A percentile compares a stretch with the other conserved stretches of the same genome.
Conservation (phyloP, 1,139 yeast species). For the Blastobotrys raffinosifermentans region DNA sequence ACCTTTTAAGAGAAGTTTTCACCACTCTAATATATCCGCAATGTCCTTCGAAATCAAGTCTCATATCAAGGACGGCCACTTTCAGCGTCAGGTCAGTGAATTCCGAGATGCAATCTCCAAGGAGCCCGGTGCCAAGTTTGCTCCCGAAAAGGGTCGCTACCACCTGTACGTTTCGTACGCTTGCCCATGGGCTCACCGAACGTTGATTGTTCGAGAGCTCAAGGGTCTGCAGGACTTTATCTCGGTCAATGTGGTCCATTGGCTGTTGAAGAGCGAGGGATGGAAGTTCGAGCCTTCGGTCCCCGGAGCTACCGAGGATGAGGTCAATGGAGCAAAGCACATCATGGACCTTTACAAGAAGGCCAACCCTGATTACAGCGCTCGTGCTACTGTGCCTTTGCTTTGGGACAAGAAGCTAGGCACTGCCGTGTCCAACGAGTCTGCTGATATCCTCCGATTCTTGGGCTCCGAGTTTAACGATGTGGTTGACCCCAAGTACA, state of each 20-base stretch:
- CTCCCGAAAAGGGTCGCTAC: constrained; percentile 75
- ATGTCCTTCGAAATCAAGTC: not conserved
- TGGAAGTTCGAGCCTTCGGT: constrained; percentile 69
- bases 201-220: constrained; percentile 66
- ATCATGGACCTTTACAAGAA: constrained; percentile 67
- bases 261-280: constrained; percentile 78
- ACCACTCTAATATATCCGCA: too few relatives aligned
- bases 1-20: too few relatives aligned
- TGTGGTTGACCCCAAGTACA: constrained; percentile 42
- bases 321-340: constrained; percentile 53
- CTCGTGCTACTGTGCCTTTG: constrained; percentile 87
- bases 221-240: constrained; percentile 63
- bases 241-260: constrained; percentile 70
- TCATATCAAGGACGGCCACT: constrained; percentile 8
- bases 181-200: constrained; percentile 96
- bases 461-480: constrained; percentile 64
- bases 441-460: constrained; percentile 82
- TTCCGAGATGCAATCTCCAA: constrained; percentile 59
- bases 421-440: constrained; percentile 86
- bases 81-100: constrained; percentile 16
- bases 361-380: constrained; percentile 68
- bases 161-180: constrained; percentile 84
- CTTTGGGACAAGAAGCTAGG: constrained; percentile 80
- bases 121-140: constrained; percentile 54
- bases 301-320: constrained; percentile 61